These are phyloP conservation scores for Protostelium mycophagum DNA, from an alignment of 78 protist species.

Conservation along the genomic window DNA sequence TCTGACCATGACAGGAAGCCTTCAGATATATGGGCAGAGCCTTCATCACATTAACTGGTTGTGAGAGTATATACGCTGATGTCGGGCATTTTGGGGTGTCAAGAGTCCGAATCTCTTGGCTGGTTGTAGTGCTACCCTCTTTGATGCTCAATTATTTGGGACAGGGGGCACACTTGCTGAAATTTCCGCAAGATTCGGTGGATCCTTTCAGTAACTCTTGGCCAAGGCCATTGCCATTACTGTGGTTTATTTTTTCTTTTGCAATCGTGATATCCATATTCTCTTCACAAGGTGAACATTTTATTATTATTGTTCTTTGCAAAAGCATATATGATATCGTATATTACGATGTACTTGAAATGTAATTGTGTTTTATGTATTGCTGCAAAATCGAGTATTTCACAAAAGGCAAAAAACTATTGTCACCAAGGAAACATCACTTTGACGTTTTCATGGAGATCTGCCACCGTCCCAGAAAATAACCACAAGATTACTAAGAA, in stretches of 20 bases:
- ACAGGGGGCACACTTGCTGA: neutral
- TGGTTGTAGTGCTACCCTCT: neutral
- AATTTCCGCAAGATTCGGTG: neutral
- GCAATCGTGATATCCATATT: neutral
- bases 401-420: no score
- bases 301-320: no score
- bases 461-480: neutral
- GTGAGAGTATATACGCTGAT: neutral
- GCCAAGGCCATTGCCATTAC: neutral
- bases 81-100: neutral
- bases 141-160: neutral
- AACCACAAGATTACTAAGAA: neutral
- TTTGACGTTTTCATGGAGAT: neutral
- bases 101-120: neutral
- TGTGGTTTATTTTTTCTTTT: neutral
- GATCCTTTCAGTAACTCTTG: neutral
- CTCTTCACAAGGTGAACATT: neutral
- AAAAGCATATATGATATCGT: no score
- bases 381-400: no score
- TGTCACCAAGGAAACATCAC: no score
- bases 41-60: neutral
- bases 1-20: neutral
- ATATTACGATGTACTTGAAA: no score
- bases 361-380: no score
- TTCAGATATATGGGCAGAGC: neutral